Percentiles rank a stretch among this genome's conserved stretches.
Evolutionary conservation across 176 grass and related monocot species (phyloP).

Genomic region (Guadua angustifolia): DNA sequence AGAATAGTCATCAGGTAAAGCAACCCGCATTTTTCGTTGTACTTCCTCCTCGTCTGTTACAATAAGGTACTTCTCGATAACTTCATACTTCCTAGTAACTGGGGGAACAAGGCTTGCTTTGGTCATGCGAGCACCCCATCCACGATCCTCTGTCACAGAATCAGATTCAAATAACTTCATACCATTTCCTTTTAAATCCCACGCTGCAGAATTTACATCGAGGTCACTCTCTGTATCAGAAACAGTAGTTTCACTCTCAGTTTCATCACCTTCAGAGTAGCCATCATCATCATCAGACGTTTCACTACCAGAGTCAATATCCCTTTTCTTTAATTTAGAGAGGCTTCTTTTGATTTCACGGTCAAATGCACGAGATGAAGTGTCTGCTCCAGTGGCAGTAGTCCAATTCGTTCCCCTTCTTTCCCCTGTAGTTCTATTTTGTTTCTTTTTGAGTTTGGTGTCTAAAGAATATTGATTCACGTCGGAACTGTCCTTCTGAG

Average conservation of each 20-base stretch:
- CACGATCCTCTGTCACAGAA: slow-evolving; percentile 71
- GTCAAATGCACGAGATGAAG: slow-evolving; percentile 73
- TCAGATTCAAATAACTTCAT: slow-evolving; percentile 70
- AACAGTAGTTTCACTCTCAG: slow-evolving; percentile 71
- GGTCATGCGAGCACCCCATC: slow-evolving; percentile 98
- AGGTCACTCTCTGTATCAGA: slow-evolving; percentile 94
- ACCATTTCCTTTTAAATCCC: slow-evolving; percentile 69
- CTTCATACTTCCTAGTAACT: slow-evolving; percentile 96
- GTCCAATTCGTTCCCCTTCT: slow-evolving; percentile 61
- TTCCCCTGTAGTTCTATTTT: slow-evolving; percentile 63
- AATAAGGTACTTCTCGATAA: slow-evolving; percentile 92
- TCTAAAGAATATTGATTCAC: slow-evolving; percentile 64
- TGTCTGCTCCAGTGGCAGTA: slow-evolving; percentile 54
- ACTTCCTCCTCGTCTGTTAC: slow-evolving; percentile 94
- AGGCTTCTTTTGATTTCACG: slow-evolving; percentile 98
- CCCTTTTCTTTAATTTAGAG: slow-evolving; percentile 93
- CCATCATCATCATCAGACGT: slow-evolving; percentile 87
- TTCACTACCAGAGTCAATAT: slow-evolving; percentile 84
- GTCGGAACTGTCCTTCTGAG: slow-evolving; percentile 65
- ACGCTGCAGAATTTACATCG: slow-evolving; percentile 67
- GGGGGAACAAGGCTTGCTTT: slow-evolving; percentile 98
- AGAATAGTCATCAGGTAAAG: slow-evolving; percentile 92
- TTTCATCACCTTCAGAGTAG: slow-evolving; percentile 86
- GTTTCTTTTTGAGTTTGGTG: slow-evolving; percentile 82
- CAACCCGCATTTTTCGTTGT: slow-evolving; percentile 81